Evolutionary conservation across 352 stramenopile genomes (phyloP), one percentile per base, ranked within the genome.

Genomic region (Globisporangium cylindrosporum): DNA sequence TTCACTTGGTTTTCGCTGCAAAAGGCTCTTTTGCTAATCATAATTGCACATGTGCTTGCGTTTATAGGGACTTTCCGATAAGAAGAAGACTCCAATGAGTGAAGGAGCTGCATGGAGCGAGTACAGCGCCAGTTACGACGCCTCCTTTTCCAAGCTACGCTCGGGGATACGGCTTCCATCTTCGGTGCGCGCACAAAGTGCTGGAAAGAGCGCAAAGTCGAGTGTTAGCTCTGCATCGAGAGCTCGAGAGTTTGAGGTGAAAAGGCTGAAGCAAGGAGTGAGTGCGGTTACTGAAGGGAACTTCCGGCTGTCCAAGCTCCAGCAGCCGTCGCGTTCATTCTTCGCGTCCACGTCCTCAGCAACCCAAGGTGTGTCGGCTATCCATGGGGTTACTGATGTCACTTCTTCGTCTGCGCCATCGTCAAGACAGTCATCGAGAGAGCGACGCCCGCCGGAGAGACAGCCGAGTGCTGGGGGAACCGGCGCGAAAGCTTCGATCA

Each of bases 281-380:
- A 2, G 69, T 24, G 27, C 29, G 4, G 12, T 36, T 14, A 5
- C 27, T 36, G 22, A 29, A 53, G 36, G 53, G 58, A n/a, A 51
- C n/a, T n/a, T 59, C 32, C 57, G 22, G 27, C 9, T 29, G 24
- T 68, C 59, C 15, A 78, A 55, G 36, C 73, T 65, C 34, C 59
- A 53, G 25, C 69, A 68, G 6, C 67, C 70, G 43, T 55, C 71
- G 18, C 71, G 70, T 24, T 59, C 53, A 15, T 56, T 67, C 18
- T 72, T 61, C 34, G 68, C 69, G 46, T 49, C 65, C n/a, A 67
- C 64, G n/a, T 49, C 66, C 59, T 62, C 66, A 68, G 0, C 69
- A 18, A 36, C 6, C 18, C 43, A 51, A 24, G 43, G 43, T 24
- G 8, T 18, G n/a, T 51, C 43, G 43, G 12, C 18, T 22, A 51